Base-by-base conservation (phyloP, 1,139 yeast genomes). In the Taiozyma sp. region DNA sequence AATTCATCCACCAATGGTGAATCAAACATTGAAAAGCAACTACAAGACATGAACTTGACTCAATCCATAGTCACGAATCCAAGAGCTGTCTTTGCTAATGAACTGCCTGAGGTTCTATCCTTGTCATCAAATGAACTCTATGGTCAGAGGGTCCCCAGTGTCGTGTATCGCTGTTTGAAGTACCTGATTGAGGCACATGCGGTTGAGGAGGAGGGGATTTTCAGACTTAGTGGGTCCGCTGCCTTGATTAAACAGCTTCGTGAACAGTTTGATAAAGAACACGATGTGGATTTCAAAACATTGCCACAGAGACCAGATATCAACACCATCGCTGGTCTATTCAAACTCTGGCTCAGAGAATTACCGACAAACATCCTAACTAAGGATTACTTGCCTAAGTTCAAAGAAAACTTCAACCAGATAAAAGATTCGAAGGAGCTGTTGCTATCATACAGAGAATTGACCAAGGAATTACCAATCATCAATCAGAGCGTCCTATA, bases 181-280 rank as follows among this genome's bases (percentile, higher is more conserved):
- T 87, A 78, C 59, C 73, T 93, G 47, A 76, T 79, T 50, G 77
- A 74, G 46, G 79, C 84, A 24, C 83, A 87, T 12, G 97, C 96
- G 0, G 74, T 87, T 22, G 80, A 80, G 56, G 96, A 90, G 66
- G 97, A 92, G 65, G 99, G 99, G 4, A 80, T 93, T 2, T 93
- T 93, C 71, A 75, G 99, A 56, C 73, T 92, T 51, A 89, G 95
- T 67, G 99, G 99, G 2, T 87, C 96, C 36, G 88, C 93, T 50
- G 79, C 92, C 0, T 77, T 85, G 46, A 89, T 93, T 28, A 79
- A 88, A 52, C 79, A 76, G 42, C 75, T 93, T 46, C 89, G 87
- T 61, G 89, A 84, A 43, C 75, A 73, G 47, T 93, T 91, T 67
- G 83, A 83, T 62, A 66, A 62, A 28, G 74, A 79, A 16, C 79